Percentiles rank a stretch among this genome's conserved stretches.
Conservation (phyloP, 1,139 yeast species). For the Blastobotrys petasosporus region DNA sequence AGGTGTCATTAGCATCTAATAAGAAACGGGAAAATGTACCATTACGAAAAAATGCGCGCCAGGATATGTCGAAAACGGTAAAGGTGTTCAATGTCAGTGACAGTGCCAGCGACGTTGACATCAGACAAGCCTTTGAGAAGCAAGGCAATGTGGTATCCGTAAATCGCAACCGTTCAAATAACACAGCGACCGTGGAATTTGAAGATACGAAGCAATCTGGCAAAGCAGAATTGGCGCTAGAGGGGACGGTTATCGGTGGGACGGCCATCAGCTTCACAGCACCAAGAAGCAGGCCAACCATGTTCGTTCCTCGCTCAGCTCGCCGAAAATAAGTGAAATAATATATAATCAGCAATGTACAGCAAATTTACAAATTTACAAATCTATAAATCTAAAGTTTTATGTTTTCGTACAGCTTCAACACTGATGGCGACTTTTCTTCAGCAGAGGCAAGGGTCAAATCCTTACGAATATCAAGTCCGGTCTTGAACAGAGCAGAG, state of each 20-base stretch:
- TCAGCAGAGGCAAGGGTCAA: too few relatives aligned
- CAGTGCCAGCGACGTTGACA: constrained; percentile 24
- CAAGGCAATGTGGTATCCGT: constrained; percentile 49
- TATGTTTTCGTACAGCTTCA: too few relatives aligned
- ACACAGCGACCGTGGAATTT: constrained; percentile 53
- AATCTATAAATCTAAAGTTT: too few relatives aligned
- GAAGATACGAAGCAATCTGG: constrained; percentile 45
- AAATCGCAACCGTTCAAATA: constrained; percentile 43
- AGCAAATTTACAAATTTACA: too few relatives aligned
- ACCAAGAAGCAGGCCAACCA: constrained; percentile 10
- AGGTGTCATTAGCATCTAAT: constrained; percentile 19
- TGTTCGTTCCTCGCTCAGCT: constrained; percentile 20
- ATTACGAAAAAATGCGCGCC: neutral
- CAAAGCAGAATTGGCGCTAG: constrained; percentile 46
- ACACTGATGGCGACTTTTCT: too few relatives aligned
- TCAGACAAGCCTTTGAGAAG: constrained; percentile 34
- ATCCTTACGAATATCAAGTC: too few relatives aligned
- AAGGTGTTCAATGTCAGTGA: constrained; percentile 26
- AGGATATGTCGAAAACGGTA: constrained; percentile 18
- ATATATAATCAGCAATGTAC: too few relatives aligned
- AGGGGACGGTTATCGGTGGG: constrained; percentile 35
- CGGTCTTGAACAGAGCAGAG: too few relatives aligned
- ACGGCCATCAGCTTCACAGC: constrained; percentile 7
- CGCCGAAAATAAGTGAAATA: constrained; percentile 8
- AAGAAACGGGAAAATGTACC: neutral